Percentiles rank a stretch among this genome's conserved stretches.
phyloP scores from a whole-genome alignment of 2,329 filamentous ascomycete genomes.

The Didymella pinodella region DNA sequence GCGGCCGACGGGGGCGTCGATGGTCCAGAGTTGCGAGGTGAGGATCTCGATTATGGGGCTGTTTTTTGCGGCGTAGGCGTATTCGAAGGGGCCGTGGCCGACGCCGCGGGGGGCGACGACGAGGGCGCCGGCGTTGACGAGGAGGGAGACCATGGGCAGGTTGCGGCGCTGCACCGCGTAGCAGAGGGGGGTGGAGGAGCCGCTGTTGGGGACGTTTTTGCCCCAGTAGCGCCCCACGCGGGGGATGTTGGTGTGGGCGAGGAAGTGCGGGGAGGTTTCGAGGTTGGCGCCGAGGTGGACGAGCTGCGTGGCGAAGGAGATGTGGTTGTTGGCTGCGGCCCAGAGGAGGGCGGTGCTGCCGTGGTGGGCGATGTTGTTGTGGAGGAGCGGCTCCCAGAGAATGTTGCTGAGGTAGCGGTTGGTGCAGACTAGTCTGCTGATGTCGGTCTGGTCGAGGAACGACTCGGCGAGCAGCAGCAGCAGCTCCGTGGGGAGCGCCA shows the following conservation, averaged over 20 bases:
- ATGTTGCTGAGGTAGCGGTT: slow-evolving; percentile 21
- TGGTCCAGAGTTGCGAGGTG: slow-evolving; percentile 12
- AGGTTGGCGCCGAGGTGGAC: slow-evolving; percentile 20
- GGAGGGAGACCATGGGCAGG: slow-evolving; percentile 18
- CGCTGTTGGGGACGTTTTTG: slow-evolving; percentile 20
- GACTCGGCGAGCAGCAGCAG: slow-evolving; percentile 22
- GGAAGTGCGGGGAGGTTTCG: slow-evolving; percentile 19
- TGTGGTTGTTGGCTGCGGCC: slow-evolving; percentile 24
- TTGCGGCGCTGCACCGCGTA: slow-evolving; percentile 24
- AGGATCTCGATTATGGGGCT: slow-evolving; percentile 18
- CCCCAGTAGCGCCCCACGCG: slow-evolving; percentile 23
- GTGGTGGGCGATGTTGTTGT: slow-evolving; percentile 21
- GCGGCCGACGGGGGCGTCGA: slow-evolving; percentile 16
- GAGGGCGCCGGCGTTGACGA: slow-evolving; percentile 16
- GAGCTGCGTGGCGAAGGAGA: slow-evolving; percentile 9
- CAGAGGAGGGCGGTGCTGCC: slow-evolving; percentile 23
- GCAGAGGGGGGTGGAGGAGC: slow-evolving; percentile 16
- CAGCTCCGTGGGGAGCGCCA: slow-evolving; percentile 19
- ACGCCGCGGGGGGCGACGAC: slow-evolving; percentile 16
- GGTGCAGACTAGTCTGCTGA: slow-evolving; percentile 22
- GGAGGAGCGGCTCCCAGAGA: slow-evolving; percentile 19
- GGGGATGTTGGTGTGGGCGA: slow-evolving; percentile 12
- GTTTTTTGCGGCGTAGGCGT: slow-evolving; percentile 17
- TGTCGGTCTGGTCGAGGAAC: slow-evolving; percentile 22
- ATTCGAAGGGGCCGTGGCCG: slow-evolving; percentile 16